Conservation (phyloP, 202 grass and related monocot genomes). For the Schoenoplectus triqueter region DNA sequence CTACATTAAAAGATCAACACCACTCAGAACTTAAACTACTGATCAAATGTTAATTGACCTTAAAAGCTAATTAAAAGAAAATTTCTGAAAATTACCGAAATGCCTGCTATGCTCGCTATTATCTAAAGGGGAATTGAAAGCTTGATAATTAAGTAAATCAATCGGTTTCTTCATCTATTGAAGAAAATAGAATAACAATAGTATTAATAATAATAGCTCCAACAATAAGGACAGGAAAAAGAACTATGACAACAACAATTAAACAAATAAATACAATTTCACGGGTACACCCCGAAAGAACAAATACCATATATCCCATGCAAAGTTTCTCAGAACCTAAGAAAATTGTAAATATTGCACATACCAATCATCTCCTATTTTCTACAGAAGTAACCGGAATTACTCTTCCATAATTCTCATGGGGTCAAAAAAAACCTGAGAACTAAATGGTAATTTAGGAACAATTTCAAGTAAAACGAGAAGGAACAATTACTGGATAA, state of each 20-base stretch:
- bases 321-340: background rate
- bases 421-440: background rate
- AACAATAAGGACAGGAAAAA: background rate
- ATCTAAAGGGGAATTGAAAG: background rate
- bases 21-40: slow-evolving; percentile 9
- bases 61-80: slow-evolving; percentile 13
- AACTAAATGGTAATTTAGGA: background rate
- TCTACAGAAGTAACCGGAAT: background rate
- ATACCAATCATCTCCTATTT: background rate
- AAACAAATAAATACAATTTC: slow-evolving; percentile 20
- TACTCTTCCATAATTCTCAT: background rate
- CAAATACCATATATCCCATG: background rate
- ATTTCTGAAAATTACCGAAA: slow-evolving; percentile 19
- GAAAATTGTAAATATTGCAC: background rate
- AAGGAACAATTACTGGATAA: background rate
- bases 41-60: slow-evolving; percentile 9
- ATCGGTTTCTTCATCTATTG: slow-evolving; percentile 16
- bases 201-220: background rate
- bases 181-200: slow-evolving; percentile 31
- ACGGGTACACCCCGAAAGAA: background rate
- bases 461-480: background rate
- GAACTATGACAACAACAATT: background rate
- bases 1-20: slow-evolving; percentile 16
- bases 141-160: slow-evolving; percentile 16
- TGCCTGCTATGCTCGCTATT: background rate